Percentiles rank a stretch among this genome's conserved stretches.
Conservation (phyloP, 306 rosid species). For the Ceratonia siliqua region DNA sequence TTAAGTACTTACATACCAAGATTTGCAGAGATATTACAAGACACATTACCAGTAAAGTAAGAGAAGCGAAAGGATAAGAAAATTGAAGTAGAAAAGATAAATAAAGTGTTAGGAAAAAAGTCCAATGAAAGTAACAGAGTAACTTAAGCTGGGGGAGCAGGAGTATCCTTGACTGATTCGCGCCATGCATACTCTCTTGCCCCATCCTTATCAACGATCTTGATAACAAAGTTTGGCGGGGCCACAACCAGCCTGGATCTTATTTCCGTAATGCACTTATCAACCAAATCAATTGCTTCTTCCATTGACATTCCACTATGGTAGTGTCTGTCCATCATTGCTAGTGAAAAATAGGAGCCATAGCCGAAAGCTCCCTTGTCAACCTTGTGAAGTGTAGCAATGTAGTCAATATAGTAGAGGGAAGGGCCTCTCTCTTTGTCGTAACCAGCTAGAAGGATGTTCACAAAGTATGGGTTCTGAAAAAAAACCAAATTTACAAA, state of each 20-base stretch:
- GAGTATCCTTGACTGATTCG: slow-evolving; percentile 58
- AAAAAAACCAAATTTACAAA: slow-evolving; percentile 31
- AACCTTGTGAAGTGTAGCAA: slow-evolving; percentile 96
- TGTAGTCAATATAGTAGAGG: slow-evolving; percentile 87
- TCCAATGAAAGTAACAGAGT: slow-evolving; percentile 6
- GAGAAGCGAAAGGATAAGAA: not conserved
- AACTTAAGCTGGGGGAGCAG: slow-evolving; percentile 54
- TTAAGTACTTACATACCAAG: slow-evolving; percentile 14
- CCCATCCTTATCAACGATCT: slow-evolving; percentile 90
- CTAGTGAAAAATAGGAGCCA: slow-evolving; percentile 83
- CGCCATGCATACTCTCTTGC: slow-evolving; percentile 93
- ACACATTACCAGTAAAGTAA: not conserved
- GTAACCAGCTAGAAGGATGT: slow-evolving; percentile 89
- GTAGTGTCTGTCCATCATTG: slow-evolving; percentile 95
- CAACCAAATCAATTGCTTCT: slow-evolving; percentile 80
- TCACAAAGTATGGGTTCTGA: slow-evolving; percentile 87
- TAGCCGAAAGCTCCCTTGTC: slow-evolving; percentile 97
- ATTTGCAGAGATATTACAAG: slow-evolving; percentile 18
- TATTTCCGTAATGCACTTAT: slow-evolving; percentile 78
- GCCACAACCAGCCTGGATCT: slow-evolving; percentile 81
- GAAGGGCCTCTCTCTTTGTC: slow-evolving; percentile 88
- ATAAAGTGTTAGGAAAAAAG: slow-evolving; percentile 15
- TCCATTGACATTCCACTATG: slow-evolving; percentile 79
- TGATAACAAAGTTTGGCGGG: slow-evolving; percentile 94
- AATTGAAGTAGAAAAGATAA: not conserved